Evolutionary conservation across 177 flowering plant genomes (phyloP), one percentile per base, ranked within the genome.

Genomic region (Vitis hybrid): DNA sequence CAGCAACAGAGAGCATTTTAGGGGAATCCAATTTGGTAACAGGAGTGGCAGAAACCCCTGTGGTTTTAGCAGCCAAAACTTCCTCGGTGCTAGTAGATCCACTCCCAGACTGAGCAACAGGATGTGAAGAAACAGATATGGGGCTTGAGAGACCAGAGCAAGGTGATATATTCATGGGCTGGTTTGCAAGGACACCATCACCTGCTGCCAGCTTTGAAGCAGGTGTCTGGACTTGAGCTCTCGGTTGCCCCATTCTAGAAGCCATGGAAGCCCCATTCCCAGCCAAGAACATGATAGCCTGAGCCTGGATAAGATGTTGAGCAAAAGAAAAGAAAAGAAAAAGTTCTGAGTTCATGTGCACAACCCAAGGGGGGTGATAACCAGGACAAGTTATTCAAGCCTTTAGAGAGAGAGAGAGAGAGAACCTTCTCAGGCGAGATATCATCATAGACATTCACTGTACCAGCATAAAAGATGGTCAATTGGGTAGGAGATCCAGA

Each of bases 391-490:
- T 1, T 5, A 64, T 15, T 29, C 3, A 50, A 59, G 19, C 2
- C 10, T 67, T 15, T 20, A 29, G 31, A 10, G 64, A 51, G 3
- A 39, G 18, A 48, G 10, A 50, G 72, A 51, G 29, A 63, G 49
- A 59, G 34, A 71, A 94, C 98, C 97, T 90, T 91, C 72, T 93
- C 98, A 10, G 89, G 86, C 11, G 94, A 72, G 68, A 92, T 74
- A 69, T 84, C 84, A 57, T 92, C 86, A 71, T 72, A 93, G 31
- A 89, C 96, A 68, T 82, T 83, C 67, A 93, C 98, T 1, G 82
- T 54, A n/a, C 98, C 98, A 1, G 76, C 87, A 79, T 90, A 93
- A 75, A 93, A 92, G 77, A 93, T 86, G 53, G 97, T 93, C 76
- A 92, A 59, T 70, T 87, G 96, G 19, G 88, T 74, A 54, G 87